Percentiles rank a stretch among this genome's conserved stretches.
These are phyloP conservation scores for Bretschneidera sinensis DNA, from an alignment of 345 rosid genomes.

Conservation along the genomic window DNA sequence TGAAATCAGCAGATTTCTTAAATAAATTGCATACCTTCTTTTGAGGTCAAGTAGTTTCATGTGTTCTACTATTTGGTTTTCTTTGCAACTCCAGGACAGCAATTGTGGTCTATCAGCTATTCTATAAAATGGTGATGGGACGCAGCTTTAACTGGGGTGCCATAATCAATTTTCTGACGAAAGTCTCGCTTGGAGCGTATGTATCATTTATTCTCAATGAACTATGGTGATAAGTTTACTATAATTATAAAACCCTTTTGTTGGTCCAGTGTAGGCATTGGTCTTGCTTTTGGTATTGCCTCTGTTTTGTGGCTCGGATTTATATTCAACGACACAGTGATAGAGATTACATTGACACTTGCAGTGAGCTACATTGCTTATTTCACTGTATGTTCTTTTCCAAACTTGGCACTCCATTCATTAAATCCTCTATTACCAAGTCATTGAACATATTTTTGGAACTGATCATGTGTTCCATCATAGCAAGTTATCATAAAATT, in stretches of 20 bases:
- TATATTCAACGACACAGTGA: conserved; percentile 88
- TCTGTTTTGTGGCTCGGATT: conserved; percentile 93
- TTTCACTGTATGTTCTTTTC: conserved; percentile 66
- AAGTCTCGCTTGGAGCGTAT: conserved; percentile 90
- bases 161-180: conserved; percentile 58
- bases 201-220: conserved; percentile 32
- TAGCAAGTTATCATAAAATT: too few relatives aligned
- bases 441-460: neutral
- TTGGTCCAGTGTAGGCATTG: conserved; percentile 76
- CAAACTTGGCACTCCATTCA: conserved; percentile 10
- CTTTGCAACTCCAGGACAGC: conserved; percentile 61
- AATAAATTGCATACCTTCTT: too few relatives aligned
- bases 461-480: neutral
- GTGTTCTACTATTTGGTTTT: conserved; percentile 10
- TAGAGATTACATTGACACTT: conserved; percentile 79
- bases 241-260: conserved; percentile 23
- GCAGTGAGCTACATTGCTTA: conserved; percentile 91
- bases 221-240: neutral
- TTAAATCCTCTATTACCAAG: neutral
- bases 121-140: conserved; percentile 81
- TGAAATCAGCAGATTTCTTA: too few relatives aligned
- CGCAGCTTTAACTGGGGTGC: conserved; percentile 44
- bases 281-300: conserved; percentile 80
- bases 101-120: conserved; percentile 90
- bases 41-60: neutral